Evolutionary conservation across 2,329 filamentous ascomycete genomes (phyloP).

Genomic region (Decorospora gaudefroyi): DNA sequence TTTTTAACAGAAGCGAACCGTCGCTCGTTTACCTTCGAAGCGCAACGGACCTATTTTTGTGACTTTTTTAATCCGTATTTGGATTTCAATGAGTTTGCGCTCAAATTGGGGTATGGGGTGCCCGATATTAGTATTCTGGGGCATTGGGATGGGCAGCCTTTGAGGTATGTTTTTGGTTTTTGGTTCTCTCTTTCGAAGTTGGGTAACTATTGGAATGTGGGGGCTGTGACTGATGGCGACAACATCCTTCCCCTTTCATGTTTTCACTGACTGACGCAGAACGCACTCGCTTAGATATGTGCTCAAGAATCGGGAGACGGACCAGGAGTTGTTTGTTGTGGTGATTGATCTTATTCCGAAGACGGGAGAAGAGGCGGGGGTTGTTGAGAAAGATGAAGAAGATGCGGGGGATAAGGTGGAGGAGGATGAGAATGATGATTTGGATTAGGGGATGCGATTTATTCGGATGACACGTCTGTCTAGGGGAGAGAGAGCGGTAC

Average conservation of each 20-base stretch:
- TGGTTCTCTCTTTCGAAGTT: too few species aligned
- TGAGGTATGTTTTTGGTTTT: conserved; percentile 61
- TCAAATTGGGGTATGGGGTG: conserved; percentile 59
- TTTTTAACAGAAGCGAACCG: conserved; percentile 63
- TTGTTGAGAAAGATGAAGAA: too few species aligned
- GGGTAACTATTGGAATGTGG: conserved; percentile 1
- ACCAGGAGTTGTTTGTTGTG: conserved; percentile 77
- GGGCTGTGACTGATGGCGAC: conserved; percentile 16
- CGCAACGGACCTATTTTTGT: conserved; percentile 63
- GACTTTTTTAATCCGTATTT: conserved; percentile 93
- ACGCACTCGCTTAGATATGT: conserved; percentile 90
- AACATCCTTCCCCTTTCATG: too few species aligned
- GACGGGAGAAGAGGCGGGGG: conserved; percentile 55
- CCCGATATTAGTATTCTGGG: conserved; percentile 76
- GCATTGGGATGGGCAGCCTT: conserved; percentile 78
- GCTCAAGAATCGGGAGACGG: conserved; percentile 76
- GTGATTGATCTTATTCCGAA: conserved; percentile 76
- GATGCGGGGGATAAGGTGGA: conserved; percentile 33
- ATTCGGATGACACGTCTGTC: too few species aligned
- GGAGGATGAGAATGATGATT: too few species aligned
- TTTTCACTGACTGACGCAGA: conserved; percentile 53
- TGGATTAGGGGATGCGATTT: too few species aligned
- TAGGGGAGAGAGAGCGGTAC: background rate
- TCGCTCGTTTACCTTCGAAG: conserved; percentile 64
- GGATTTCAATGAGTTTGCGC: conserved; percentile 77